These are phyloP conservation scores for Boletus sp. DNA, from an alignment of 768 basidiomycete species.

Conservation along the genomic window DNA sequence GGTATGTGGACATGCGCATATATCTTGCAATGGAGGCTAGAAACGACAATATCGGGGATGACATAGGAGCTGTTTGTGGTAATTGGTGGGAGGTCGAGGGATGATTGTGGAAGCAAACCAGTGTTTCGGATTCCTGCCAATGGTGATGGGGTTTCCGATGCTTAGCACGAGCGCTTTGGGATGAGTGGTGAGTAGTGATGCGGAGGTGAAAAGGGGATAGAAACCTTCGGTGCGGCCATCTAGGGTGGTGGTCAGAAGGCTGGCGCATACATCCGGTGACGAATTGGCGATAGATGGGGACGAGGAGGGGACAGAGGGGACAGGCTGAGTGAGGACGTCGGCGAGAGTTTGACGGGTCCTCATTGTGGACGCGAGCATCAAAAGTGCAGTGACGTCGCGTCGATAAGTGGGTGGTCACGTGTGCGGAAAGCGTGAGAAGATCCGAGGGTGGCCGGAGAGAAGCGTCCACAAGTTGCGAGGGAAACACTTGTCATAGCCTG, in stretches of 20 bases:
- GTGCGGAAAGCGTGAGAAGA: neutral
- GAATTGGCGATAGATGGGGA: constrained; percentile 8
- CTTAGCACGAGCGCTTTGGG: constrained; percentile 56
- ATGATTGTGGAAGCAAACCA: constrained; percentile 43
- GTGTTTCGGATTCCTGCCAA: constrained; percentile 68
- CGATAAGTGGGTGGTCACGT: constrained; percentile 13
- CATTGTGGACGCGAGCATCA: constrained; percentile 17
- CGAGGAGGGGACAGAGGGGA: constrained; percentile 25
- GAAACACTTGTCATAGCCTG: constrained; percentile 1
- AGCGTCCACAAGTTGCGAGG: constrained; percentile 8
- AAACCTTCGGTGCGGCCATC: constrained; percentile 67
- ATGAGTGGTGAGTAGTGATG: neutral
- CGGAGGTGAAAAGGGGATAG: neutral
- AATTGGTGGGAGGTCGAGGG: neutral
- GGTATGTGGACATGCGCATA: constrained; percentile 57
- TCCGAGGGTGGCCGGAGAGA: neutral
- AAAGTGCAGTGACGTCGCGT: constrained; percentile 7
- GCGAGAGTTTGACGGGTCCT: constrained; percentile 9
- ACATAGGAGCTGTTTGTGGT: constrained; percentile 52
- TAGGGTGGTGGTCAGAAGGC: constrained; percentile 57
- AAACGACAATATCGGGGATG: constrained; percentile 59
- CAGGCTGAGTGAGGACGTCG: constrained; percentile 30
- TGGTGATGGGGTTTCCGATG: constrained; percentile 59
- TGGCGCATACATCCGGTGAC: constrained; percentile 61
- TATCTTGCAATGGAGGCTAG: constrained; percentile 72